Base-by-base conservation (phyloP, 2,329 filamentous ascomycete species). In the Pseudogymnoascus verrucosus region DNA sequence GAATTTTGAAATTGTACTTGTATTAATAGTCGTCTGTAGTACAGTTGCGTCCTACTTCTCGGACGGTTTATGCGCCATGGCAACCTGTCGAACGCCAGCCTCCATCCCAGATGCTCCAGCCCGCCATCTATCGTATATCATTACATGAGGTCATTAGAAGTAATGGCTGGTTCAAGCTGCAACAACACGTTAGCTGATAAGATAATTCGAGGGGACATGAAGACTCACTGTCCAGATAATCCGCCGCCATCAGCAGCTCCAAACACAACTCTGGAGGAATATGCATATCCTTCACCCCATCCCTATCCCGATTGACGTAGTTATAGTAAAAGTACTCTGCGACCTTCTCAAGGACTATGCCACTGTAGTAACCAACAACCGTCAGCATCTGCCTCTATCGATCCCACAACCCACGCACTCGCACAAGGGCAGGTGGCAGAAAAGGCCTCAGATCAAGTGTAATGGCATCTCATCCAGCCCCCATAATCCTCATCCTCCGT, bases 251-350 rank as follows among this genome's bases (percentile, higher is more conserved):
- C 67, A 93, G 77, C 65, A 93, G 75, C 77, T 93, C 89, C 47
- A 93, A 79, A 69, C 89, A 92, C 60, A 93, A 78, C 76, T 93
- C 89, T 31, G 89, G 84, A 11, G 89, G 89, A 64, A 93, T 88
- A 14, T 92, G 89, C 86, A 92, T 89, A 71, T 93, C 90, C 4
- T 88, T 86, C 19, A 92, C 89, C 69, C 91, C 86, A 69, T 88
- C 86, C 68, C 80, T 80, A 68, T 91, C 83, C 61, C 82, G 82
- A 75, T 90, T 82, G 71, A 87, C 88, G 76, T 91, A 87, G 79
- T 89, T 89, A 78, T 92, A 93, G 73, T 91, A 89, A 66, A 92
- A 87, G 76, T 93, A 93, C 76, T 93, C 89, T 74, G 87, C 89
- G 34, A 93, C 86, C 73, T 91, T 91, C 74, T 93, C 89, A 2